A percentile compares a stretch with the other conserved stretches of the same genome.
Evolutionary conservation across 2,329 filamentous ascomycete genomes (phyloP).

Genomic region (Beauveria medogensis): DNA sequence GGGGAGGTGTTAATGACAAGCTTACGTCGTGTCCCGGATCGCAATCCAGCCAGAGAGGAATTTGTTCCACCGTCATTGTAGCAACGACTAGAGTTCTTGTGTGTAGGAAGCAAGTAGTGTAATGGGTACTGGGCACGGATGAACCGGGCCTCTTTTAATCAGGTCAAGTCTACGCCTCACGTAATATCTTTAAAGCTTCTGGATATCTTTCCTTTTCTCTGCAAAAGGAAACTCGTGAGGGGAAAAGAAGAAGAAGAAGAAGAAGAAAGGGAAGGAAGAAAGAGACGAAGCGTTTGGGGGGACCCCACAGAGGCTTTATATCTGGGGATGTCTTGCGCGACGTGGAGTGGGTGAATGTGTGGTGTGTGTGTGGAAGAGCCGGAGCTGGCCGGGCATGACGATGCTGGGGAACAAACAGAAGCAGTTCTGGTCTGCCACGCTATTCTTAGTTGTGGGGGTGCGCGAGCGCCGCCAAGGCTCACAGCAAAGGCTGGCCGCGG

Average conservation of each 20-base stretch:
- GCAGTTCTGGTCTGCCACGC: background rate
- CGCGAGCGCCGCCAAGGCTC: background rate
- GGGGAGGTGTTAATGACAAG: constrained; percentile 14
- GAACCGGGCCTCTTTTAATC: background rate
- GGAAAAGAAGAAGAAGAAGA: background rate
- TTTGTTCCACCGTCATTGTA: constrained; percentile 22
- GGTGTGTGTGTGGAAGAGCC: background rate
- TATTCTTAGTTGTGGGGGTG: background rate
- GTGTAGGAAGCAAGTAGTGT: background rate
- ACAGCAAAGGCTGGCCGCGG: background rate
- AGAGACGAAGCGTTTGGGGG: background rate
- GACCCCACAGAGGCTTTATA: background rate
- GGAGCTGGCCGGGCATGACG: constrained; percentile 5
- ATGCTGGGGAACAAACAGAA: background rate
- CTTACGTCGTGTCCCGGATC: constrained; percentile 61
- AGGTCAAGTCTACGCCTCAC: background rate
- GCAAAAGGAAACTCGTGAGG: background rate
- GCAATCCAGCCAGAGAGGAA: constrained; percentile 54
- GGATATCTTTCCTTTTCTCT: background rate
- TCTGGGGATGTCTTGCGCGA: background rate
- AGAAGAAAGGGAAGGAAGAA: too few relatives aligned
- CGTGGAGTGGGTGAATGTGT: background rate
- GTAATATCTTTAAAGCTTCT: background rate
- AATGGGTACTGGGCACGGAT: background rate
- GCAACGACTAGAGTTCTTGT: background rate